phyloP scores from a whole-genome alignment of 176 grass and related monocot species.

The Triticum timopheevii region DNA sequence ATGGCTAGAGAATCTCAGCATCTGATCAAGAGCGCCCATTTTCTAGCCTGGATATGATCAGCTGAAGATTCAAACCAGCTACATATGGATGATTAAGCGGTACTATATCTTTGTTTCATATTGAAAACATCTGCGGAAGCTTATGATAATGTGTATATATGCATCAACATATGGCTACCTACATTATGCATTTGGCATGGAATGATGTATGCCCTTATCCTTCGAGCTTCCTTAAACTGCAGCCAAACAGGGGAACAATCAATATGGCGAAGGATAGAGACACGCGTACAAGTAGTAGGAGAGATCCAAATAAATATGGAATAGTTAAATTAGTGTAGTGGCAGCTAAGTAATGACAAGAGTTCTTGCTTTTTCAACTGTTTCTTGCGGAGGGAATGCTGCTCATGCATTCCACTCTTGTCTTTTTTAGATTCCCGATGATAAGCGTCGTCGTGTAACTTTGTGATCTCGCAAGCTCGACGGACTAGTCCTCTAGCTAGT shows the following conservation, averaged over 20 bases:
- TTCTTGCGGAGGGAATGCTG: neutral
- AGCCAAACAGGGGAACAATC: neutral
- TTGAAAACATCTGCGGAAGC: slow-evolving; percentile 19
- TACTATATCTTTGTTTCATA: neutral
- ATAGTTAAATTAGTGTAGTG: slow-evolving; percentile 18
- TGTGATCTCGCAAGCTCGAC: neutral
- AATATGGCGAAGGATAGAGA: neutral
- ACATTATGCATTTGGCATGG: slow-evolving; percentile 1
- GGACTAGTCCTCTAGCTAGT: slow-evolving; percentile 13
- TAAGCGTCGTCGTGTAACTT: slow-evolving; percentile 22
- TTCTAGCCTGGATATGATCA: slow-evolving; percentile 39
- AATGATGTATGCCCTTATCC: neutral
- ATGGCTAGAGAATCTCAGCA: slow-evolving; percentile 46
- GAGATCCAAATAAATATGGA: slow-evolving; percentile 11
- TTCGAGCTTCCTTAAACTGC: neutral
- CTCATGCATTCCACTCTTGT: slow-evolving; percentile 11
- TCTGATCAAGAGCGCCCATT: slow-evolving; percentile 2
- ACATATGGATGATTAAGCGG: slow-evolving; percentile 1
- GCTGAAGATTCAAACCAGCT: slow-evolving; percentile 23
- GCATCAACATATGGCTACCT: neutral
- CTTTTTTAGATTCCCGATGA: slow-evolving; percentile 18
- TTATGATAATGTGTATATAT: neutral
- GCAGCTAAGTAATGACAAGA: neutral
- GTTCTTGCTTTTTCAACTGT: neutral
- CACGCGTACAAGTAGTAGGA: neutral